A percentile compares a stretch with the other conserved stretches of the same genome.
These are phyloP conservation scores for Silene latifolia DNA, from an alignment of 148 eudicot genomes.

Conservation along the genomic window DNA sequence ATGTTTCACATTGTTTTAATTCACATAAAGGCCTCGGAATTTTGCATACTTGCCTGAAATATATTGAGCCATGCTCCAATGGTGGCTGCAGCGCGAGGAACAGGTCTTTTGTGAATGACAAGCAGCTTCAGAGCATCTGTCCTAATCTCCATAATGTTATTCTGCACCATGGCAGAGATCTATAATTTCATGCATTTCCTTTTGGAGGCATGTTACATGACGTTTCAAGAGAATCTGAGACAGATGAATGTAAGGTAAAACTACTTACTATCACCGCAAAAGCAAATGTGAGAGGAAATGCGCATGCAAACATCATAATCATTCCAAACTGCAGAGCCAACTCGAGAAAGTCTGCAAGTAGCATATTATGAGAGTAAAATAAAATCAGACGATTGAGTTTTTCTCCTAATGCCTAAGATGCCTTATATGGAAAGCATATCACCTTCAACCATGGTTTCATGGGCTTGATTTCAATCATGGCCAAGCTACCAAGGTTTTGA, in stretches of 20 bases:
- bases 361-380: not conserved
- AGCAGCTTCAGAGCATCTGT: slow-evolving; percentile 88
- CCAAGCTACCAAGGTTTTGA: no score
- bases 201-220: not conserved
- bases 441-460: no score
- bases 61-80: slow-evolving; percentile 97
- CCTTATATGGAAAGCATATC: not conserved
- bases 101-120: slow-evolving; percentile 69
- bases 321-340: slow-evolving; percentile 90
- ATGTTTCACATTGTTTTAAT: not conserved
- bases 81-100: slow-evolving; percentile 84
- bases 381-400: not conserved
- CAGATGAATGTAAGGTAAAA: not conserved
- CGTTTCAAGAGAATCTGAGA: not conserved
- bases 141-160: slow-evolving; percentile 85
- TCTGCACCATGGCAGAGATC: slow-evolving; percentile 39
- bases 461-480: no score
- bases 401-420: not conserved
- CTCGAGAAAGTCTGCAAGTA: slow-evolving; percentile 80
- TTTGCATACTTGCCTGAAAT: slow-evolving; percentile 56
- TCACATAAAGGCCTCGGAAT: not conserved
- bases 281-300: slow-evolving; percentile 83
- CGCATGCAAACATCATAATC: slow-evolving; percentile 99
- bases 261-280: slow-evolving; percentile 66
- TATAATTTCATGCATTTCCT: not conserved